Evolutionary conservation across 2,329 filamentous ascomycete species (phyloP).

Genomic region (Penicillium sp.): DNA sequence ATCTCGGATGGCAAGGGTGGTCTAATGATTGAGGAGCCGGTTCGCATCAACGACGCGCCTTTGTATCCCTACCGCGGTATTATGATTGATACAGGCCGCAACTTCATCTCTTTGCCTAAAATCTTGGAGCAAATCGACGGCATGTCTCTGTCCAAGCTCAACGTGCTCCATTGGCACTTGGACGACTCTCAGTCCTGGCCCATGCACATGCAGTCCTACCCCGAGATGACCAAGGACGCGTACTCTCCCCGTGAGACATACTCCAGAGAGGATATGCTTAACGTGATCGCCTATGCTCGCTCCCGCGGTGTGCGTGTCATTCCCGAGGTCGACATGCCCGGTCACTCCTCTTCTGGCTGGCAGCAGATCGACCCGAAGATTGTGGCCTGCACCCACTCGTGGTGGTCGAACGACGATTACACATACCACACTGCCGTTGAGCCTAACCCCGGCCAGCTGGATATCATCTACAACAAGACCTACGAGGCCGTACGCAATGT

Average conservation of each 20-base stretch:
- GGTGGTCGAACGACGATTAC: constrained; percentile 63
- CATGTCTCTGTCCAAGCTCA: constrained; percentile 59
- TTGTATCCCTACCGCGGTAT: constrained; percentile 57
- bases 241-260: constrained; percentile 54
- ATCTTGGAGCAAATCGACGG: constrained; percentile 57
- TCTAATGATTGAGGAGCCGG: constrained; percentile 55
- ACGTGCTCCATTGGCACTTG: constrained; percentile 60
- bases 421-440: constrained; percentile 56
- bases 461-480: constrained; percentile 57
- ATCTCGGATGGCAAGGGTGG: constrained; percentile 49
- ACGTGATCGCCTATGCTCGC: constrained; percentile 52
- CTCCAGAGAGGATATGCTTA: constrained; percentile 44
- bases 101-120: constrained; percentile 54
- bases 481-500: constrained; percentile 57
- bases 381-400: constrained; percentile 57
- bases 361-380: constrained; percentile 58
- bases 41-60: constrained; percentile 52
- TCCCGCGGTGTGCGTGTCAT: constrained; percentile 60
- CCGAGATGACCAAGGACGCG: constrained; percentile 56
- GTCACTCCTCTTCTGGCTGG: constrained; percentile 59
- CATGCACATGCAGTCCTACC: constrained; percentile 51
- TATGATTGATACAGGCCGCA: constrained; percentile 58
- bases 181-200: constrained; percentile 60
- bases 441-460: constrained; percentile 59
- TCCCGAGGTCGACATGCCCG: constrained; percentile 65